Base-by-base conservation (phyloP, 116 monocot genomes). In the Dioscorea cayenensis region DNA sequence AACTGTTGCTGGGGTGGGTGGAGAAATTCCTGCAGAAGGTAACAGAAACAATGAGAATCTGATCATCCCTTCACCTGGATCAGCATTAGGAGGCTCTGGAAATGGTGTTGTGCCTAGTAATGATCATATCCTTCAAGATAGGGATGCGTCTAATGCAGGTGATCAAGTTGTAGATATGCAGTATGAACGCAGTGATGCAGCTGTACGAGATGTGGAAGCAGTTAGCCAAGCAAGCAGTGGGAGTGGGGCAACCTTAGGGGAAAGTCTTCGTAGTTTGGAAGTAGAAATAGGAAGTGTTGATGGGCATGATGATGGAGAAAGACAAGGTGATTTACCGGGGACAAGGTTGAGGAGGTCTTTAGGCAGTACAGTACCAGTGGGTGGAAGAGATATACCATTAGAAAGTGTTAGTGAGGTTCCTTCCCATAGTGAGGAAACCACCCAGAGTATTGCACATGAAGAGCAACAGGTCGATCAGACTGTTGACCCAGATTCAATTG, bases 201-300 rank as follows among this genome's bases (percentile, higher is more conserved):
- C 78, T 73, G 77, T 75, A 32, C 85, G 94, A 72, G 99, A 99
- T 78, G 85, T 89, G 60, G 99, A 99, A 77, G 94, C 89, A 60
- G 91, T 89, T 21, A 99, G 99, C 75, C 92, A 92, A 71, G 99
- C 80, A 70, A 94, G 99, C 79, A 94, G 94, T 81, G 99, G 89
- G 61, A 94, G 91, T 77, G 94, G 99, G 18, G 94, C 99, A 60
- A 94, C 94, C n/a, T 66, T 99, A 73, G 99, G 99, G 50, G 97
- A 93, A 77, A 91, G 89, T 69, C 80, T 99, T 22, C 87, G 94
- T 20, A 99, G 94, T 71, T 84, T 94, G 80, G 99, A 99, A 67
- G 94, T 99, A 13, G 99, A 99, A 89, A 91, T 94, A 68, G 94
- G 99, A 79, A 99, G 99, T 79, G 87, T 81, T 67, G 99, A 99